A percentile compares a stretch with the other conserved stretches of the same genome.
phyloP scores from a whole-genome alignment of 176 grass and related monocot species.

The Eragrostis curvula region DNA sequence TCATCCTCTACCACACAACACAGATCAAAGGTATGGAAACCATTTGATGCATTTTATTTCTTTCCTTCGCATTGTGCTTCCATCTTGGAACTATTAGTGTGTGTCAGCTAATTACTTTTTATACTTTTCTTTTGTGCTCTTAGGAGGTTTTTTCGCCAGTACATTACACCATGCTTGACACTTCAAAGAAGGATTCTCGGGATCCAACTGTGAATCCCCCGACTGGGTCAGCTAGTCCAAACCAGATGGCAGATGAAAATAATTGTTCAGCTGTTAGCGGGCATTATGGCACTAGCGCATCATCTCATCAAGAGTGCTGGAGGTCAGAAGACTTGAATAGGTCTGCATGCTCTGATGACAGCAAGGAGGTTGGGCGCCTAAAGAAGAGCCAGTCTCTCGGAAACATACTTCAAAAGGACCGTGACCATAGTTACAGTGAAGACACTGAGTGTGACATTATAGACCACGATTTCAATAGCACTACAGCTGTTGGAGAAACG shows the following conservation, averaged over 20 bases:
- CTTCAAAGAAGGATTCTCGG: conserved; percentile 38
- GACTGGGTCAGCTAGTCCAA: conserved; percentile 32
- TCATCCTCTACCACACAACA: conserved; percentile 43
- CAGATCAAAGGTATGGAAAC: conserved; percentile 57
- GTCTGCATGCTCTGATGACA: conserved; percentile 53
- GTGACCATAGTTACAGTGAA: conserved; percentile 33
- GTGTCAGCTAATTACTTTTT: not conserved
- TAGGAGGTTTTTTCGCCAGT: conserved; percentile 42
- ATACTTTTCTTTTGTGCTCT: conserved; percentile 4
- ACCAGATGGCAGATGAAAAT: conserved; percentile 44
- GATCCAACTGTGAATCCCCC: conserved; percentile 41
- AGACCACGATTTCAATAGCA: conserved; percentile 30
- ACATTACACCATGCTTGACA: conserved; percentile 44
- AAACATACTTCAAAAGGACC: conserved; percentile 60
- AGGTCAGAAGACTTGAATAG: conserved; percentile 59
- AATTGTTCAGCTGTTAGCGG: conserved; percentile 41
- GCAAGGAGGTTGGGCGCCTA: conserved; percentile 39
- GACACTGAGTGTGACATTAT: conserved; percentile 34
- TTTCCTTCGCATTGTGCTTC: conserved; percentile 1
- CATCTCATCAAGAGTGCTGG: conserved; percentile 62
- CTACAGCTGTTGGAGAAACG: conserved; percentile 39
- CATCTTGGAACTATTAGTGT: not conserved
- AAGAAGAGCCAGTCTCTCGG: conserved; percentile 68
- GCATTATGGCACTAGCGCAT: conserved; percentile 41
- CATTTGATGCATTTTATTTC: conserved; percentile 16